phyloP scores from a whole-genome alignment of 2,329 filamentous ascomycete species.

The Paecilomyces formosus region DNA sequence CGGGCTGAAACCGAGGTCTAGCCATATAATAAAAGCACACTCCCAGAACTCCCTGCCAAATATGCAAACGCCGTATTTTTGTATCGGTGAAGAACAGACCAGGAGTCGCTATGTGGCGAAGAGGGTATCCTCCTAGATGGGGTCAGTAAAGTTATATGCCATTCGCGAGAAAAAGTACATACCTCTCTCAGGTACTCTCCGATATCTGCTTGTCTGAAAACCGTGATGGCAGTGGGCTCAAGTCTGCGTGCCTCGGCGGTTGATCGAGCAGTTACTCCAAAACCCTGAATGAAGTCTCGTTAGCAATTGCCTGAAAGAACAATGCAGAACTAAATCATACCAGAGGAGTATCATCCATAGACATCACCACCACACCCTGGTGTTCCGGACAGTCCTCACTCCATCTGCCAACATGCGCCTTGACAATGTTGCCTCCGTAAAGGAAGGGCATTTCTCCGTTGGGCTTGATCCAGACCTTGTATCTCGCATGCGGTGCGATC shows the following conservation, averaged over 20 bases:
- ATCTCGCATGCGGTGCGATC: constrained; percentile 81
- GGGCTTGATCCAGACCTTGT: constrained; percentile 94
- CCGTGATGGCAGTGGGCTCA: constrained; percentile 83
- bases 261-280: constrained; percentile 82
- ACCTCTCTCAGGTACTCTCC: constrained; percentile 88
- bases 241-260: constrained; percentile 75
- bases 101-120: constrained; percentile 47
- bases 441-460: constrained; percentile 98
- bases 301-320: background rate
- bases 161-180: constrained; percentile 6
- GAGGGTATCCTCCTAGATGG: constrained; percentile 49
- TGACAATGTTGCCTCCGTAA: constrained; percentile 85
- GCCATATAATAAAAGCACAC: background rate
- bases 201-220: constrained; percentile 87
- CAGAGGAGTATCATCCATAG: constrained; percentile 81
- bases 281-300: constrained; percentile 56
- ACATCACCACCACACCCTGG: constrained; percentile 80
- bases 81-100: background rate
- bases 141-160: constrained; percentile 3
- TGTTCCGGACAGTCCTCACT: constrained; percentile 91
- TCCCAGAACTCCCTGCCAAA: constrained; percentile 3
- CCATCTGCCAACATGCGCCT: constrained; percentile 75
- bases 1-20: background rate
- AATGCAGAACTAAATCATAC: constrained; percentile 24
- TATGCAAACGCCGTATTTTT: constrained; percentile 1